These are phyloP conservation scores for Dorcoceras hygrometricum DNA, from an alignment of 257 asterid species.

Conservation along the genomic window DNA sequence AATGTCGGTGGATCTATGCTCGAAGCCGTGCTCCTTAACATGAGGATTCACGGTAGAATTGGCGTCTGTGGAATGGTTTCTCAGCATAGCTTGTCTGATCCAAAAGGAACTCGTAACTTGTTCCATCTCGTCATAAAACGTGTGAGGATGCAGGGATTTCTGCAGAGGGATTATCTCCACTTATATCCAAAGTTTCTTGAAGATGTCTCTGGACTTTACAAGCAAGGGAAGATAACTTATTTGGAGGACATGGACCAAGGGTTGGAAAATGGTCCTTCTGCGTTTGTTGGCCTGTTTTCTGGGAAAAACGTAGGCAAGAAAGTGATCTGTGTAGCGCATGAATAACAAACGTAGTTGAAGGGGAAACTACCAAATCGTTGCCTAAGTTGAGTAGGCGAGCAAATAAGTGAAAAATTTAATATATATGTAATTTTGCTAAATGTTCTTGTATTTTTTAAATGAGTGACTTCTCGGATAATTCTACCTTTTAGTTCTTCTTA, in stretches of 20 bases:
- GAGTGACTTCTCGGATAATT: no score
- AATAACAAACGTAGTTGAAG: constrained; percentile 10
- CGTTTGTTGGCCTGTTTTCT: constrained; percentile 57
- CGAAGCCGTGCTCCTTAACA: constrained; percentile 54
- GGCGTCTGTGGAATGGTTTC: constrained; percentile 71
- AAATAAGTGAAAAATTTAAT: no score
- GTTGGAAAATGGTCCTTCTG: constrained; percentile 53
- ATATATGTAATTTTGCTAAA: no score
- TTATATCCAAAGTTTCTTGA: constrained; percentile 45
- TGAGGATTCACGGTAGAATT: constrained; percentile 52
- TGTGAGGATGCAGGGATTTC: constrained; percentile 50
- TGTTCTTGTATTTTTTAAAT: no score
- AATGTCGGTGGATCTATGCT: constrained; percentile 65
- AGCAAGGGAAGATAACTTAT: constrained; percentile 56
- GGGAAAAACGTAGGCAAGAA: constrained; percentile 63
- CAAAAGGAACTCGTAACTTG: constrained; percentile 44
- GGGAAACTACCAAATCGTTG: no score
- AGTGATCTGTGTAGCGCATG: constrained; percentile 44
- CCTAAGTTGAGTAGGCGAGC: no score
- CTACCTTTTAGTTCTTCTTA: no score
- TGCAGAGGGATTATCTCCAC: constrained; percentile 51
- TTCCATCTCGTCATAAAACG: constrained; percentile 44
- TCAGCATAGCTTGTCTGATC: constrained; percentile 32
- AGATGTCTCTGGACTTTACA: constrained; percentile 41
- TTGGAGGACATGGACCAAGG: constrained; percentile 55